phyloP scores from a whole-genome alignment of 257 asterid species.

The Primulina huaijiensis region DNA sequence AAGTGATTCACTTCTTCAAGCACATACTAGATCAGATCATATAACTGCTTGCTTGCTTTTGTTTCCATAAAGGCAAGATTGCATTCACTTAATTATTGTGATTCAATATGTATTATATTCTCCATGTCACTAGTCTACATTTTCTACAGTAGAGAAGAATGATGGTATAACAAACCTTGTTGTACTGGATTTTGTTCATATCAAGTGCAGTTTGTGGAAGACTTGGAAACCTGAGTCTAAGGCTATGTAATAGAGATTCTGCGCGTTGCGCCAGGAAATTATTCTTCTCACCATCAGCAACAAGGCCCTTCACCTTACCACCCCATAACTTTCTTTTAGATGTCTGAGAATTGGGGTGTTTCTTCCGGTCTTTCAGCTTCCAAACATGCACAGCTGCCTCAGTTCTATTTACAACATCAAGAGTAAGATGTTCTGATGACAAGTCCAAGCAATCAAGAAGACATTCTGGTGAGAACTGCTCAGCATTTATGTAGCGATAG shows the following conservation, averaged over 20 bases:
- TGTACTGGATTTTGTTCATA: slow-evolving; percentile 91
- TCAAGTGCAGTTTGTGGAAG: slow-evolving; percentile 97
- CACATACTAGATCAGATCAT: neutral
- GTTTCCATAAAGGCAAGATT: neutral
- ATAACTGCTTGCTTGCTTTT: neutral
- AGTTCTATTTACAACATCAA: slow-evolving; percentile 75
- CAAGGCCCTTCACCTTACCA: slow-evolving; percentile 79
- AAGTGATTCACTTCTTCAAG: neutral
- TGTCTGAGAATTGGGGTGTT: slow-evolving; percentile 48
- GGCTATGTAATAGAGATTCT: slow-evolving; percentile 66
- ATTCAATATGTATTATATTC: neutral
- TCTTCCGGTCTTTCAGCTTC: slow-evolving; percentile 74
- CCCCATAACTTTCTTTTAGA: slow-evolving; percentile 72
- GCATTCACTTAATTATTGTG: neutral
- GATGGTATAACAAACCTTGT: slow-evolving; percentile 52
- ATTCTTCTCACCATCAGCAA: slow-evolving; percentile 64
- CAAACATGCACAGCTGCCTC: slow-evolving; percentile 92
- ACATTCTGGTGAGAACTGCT: slow-evolving; percentile 81
- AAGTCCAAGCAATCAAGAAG: slow-evolving; percentile 87
- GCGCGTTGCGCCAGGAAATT: slow-evolving; percentile 70
- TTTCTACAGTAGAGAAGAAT: neutral
- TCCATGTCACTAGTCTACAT: neutral
- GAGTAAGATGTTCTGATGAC: slow-evolving; percentile 83
- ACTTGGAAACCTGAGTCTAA: slow-evolving; percentile 80
- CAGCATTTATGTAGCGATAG: slow-evolving; percentile 79